Evolutionary conservation across 352 stramenopile species (phyloP).

Genomic region (Pythium dissimile): DNA sequence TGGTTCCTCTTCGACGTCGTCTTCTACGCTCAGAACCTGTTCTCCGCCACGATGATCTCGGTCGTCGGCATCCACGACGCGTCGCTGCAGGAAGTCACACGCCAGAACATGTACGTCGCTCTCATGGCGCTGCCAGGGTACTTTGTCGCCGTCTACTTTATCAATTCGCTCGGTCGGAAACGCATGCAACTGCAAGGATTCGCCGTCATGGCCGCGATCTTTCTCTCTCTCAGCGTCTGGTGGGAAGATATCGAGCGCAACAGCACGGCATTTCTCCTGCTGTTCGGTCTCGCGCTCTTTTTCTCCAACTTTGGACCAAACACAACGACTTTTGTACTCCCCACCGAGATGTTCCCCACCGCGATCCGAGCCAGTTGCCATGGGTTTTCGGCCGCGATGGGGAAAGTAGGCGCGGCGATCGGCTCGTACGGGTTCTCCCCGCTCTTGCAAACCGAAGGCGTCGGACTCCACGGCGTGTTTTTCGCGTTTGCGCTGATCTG

Average conservation of each 20-base stretch:
- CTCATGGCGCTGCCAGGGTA: conserved; percentile 80
- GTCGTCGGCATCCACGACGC: conserved; percentile 50
- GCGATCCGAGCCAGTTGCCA: conserved; percentile 85
- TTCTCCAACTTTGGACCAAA: conserved; percentile 88
- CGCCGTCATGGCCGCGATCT: conserved; percentile 57
- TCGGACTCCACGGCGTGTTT: conserved; percentile 26
- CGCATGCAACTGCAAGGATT: conserved; percentile 79
- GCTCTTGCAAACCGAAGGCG: conserved; percentile 5
- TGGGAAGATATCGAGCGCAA: conserved; percentile 54
- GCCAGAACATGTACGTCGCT: conserved; percentile 56
- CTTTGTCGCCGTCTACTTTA: conserved; percentile 70
- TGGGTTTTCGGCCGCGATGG: conserved; percentile 81
- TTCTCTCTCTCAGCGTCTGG: conserved; percentile 55
- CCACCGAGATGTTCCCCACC: conserved; percentile 83
- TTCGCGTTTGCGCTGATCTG: conserved; percentile 24
- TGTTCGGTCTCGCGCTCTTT: conserved; percentile 76
- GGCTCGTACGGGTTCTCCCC: conserved; percentile 39
- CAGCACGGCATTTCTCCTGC: conserved; percentile 58
- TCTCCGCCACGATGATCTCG: conserved; percentile 63
- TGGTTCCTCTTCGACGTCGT: conserved; percentile 89
- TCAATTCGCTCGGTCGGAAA: conserved; percentile 65
- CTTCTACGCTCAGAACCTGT: conserved; percentile 78
- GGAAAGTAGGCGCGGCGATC: conserved; percentile 82
- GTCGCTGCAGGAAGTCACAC: conserved; percentile 50
- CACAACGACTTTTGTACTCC: conserved; percentile 75